A percentile compares a stretch with the other conserved stretches of the same genome.
These are phyloP conservation scores for Cercospora brassicicola DNA, from an alignment of 2,329 filamentous ascomycete species.

Conservation along the genomic window DNA sequence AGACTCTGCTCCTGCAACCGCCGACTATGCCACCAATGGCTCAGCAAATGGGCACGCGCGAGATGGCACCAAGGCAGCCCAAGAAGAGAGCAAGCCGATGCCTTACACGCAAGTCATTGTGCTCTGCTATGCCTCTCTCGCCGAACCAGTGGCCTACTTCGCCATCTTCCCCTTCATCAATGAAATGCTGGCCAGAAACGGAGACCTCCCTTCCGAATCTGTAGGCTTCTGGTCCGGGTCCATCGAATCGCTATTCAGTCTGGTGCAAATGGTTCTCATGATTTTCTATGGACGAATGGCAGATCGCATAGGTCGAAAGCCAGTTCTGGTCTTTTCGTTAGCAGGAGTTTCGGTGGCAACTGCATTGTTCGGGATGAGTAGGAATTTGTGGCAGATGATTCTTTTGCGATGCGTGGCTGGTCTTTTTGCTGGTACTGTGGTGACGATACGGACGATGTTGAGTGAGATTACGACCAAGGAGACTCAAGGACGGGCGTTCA, in stretches of 20 bases:
- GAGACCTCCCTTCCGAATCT: slow-evolving; percentile 61
- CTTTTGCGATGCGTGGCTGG: slow-evolving; percentile 69
- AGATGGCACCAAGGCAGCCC: background rate
- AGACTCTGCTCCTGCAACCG: slow-evolving; percentile 16
- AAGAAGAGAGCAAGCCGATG: slow-evolving; percentile 46
- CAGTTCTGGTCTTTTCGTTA: slow-evolving; percentile 67
- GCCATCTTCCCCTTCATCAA: slow-evolving; percentile 77
- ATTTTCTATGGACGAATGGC: slow-evolving; percentile 68
- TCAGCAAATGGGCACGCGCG: slow-evolving; percentile 2
- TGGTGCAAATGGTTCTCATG: slow-evolving; percentile 78
- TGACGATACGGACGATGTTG: slow-evolving; percentile 76
- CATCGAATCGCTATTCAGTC: slow-evolving; percentile 69
- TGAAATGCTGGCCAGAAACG: slow-evolving; percentile 70
- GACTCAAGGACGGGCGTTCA: slow-evolving; percentile 72
- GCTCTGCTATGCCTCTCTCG: slow-evolving; percentile 70
- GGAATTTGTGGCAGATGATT: slow-evolving; percentile 71
- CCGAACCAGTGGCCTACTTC: slow-evolving; percentile 82
- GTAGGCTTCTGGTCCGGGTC: slow-evolving; percentile 79
- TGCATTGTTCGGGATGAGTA: slow-evolving; percentile 67
- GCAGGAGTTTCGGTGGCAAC: slow-evolving; percentile 62
- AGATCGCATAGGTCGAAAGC: slow-evolving; percentile 70
- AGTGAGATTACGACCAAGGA: slow-evolving; percentile 68
- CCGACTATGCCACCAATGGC: slow-evolving; percentile 17
- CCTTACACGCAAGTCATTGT: slow-evolving; percentile 67
- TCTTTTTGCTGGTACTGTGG: slow-evolving; percentile 70